A percentile compares a stretch with the other conserved stretches of the same genome.
Evolutionary conservation across 2,329 filamentous ascomycete genomes (phyloP).

Genomic region (Epichloe baconii): DNA sequence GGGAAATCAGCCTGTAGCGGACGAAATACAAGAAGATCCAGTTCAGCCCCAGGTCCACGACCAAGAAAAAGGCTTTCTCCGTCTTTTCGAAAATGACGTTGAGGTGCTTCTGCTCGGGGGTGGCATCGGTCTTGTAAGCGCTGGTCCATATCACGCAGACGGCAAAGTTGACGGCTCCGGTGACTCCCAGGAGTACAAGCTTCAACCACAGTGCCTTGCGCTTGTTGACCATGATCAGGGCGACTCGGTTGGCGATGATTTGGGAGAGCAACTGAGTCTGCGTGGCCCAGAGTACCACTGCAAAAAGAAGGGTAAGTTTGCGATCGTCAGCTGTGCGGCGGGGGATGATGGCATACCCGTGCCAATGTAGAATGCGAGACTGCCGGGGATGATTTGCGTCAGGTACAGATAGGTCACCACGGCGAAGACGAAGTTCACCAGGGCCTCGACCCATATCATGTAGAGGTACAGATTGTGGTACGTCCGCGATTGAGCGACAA

Average conservation of each 20-base stretch:
- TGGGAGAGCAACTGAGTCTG: slow-evolving; percentile 29
- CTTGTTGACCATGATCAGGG: slow-evolving; percentile 26
- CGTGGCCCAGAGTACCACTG: slow-evolving; percentile 10
- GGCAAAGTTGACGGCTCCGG: slow-evolving; percentile 24
- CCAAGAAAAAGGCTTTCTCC: slow-evolving; percentile 33
- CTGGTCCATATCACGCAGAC: slow-evolving; percentile 29
- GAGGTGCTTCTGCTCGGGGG: slow-evolving; percentile 2
- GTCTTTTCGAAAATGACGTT: slow-evolving; percentile 14
- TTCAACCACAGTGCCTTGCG: slow-evolving; percentile 21
- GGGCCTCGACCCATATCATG: slow-evolving; percentile 15
- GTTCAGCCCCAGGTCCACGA: slow-evolving; percentile 35
- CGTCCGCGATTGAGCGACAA: slow-evolving; percentile 8
- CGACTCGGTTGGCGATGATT: slow-evolving; percentile 31
- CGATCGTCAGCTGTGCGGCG: not conserved
- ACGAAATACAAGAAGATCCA: slow-evolving; percentile 34
- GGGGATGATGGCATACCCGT: slow-evolving; percentile 1
- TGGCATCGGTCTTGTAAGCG: slow-evolving; percentile 14
- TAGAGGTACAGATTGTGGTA: slow-evolving; percentile 13
- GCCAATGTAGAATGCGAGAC: slow-evolving; percentile 4
- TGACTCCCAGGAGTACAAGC: slow-evolving; percentile 20
- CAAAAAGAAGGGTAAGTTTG: not conserved
- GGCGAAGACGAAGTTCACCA: slow-evolving; percentile 15
- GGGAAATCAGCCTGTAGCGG: slow-evolving; percentile 30
- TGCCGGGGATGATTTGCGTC: slow-evolving; percentile 9
- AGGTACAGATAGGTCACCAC: slow-evolving; percentile 15